Evolutionary conservation across 257 asterid species (phyloP).

Genomic region (Solanum sejunctum): DNA sequence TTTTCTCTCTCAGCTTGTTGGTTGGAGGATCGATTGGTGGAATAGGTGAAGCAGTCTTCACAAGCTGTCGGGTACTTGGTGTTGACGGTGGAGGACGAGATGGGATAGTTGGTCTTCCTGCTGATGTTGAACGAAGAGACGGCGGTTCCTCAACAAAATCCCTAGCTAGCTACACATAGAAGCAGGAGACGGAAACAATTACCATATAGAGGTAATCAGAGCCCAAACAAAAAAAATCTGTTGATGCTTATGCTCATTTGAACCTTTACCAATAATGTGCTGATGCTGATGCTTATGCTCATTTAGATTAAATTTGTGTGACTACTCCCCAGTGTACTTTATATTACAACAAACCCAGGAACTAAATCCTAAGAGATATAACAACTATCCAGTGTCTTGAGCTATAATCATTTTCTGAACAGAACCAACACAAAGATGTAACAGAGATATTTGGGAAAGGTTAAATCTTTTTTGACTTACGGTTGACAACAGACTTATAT

Average conservation of each 20-base stretch:
- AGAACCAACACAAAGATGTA: neutral
- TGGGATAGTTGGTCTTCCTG: conserved; percentile 70
- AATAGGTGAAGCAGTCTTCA: conserved; percentile 44
- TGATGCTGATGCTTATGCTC: neutral
- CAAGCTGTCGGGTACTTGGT: conserved; percentile 44
- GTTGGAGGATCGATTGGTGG: conserved; percentile 71
- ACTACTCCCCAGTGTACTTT: neutral
- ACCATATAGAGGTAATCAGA: conserved; percentile 1
- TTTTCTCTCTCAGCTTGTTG: conserved; percentile 66
- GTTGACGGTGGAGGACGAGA: conserved; percentile 35
- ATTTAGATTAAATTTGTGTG: neutral
- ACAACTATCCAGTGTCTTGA: neutral
- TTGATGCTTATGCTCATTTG: neutral
- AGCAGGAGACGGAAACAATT: conserved; percentile 1
- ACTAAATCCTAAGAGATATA: neutral
- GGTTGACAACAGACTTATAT: neutral
- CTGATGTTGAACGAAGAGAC: conserved; percentile 60
- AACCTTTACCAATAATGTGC: neutral
- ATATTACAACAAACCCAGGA: neutral
- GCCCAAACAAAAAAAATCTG: neutral
- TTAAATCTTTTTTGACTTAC: neutral
- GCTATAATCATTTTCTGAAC: neutral
- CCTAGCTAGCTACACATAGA: conserved; percentile 35
- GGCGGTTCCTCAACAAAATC: conserved; percentile 45
- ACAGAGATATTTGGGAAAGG: neutral